Evolutionary conservation across 129 eudicot genomes (phyloP), one percentile per base, ranked within the genome.

Genomic region (Pulicaria dysenterica): DNA sequence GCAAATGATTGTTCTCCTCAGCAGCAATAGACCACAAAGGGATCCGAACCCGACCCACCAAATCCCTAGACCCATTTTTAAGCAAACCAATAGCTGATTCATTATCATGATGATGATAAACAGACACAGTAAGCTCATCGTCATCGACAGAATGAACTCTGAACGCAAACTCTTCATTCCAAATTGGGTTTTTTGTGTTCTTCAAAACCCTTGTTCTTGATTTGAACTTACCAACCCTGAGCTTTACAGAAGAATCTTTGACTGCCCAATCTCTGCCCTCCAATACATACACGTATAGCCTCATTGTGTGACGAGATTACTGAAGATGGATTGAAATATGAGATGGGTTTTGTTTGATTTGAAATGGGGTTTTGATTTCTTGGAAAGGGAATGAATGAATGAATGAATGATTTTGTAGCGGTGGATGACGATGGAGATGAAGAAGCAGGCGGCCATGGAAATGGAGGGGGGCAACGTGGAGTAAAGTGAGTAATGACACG

Each of bases 121-220:
- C 90, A 36, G 92, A 85, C 2, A 93, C 68, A 59, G 81, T 61
- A 11, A 90, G 89, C 58, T 87, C 87, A 53, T 87, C 95, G n/a
- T 85, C 96, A 11, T 86, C 92, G 58, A 83, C 54, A 17, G 85
- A 85, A 73, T 64, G 75, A 41, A 90, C 87, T 48, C 86, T 86
- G 73, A 90, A 93, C 3, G 79, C 92, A 79, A 93, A 93, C 74
- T 93, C 98, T 77, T 93, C 98, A 61, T 93, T 93, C 96, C 96
- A 93, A 79, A 85, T 49, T 4, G 96, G 95, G 79, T 81, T 88
- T 6, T 53, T 68, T 0, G 86, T 81, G 73, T 83, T 82, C 58
- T 38, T 85, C 70, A 87, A 68, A 69, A 81, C 83, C 82, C 91
- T 77, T 0, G 92, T 85, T 67, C 86, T 87, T 49, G 95, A 83